Evolutionary conservation across 371 early-diverging fungal genomes (phyloP).

Genomic region (Saksenaea oblongispora): DNA sequence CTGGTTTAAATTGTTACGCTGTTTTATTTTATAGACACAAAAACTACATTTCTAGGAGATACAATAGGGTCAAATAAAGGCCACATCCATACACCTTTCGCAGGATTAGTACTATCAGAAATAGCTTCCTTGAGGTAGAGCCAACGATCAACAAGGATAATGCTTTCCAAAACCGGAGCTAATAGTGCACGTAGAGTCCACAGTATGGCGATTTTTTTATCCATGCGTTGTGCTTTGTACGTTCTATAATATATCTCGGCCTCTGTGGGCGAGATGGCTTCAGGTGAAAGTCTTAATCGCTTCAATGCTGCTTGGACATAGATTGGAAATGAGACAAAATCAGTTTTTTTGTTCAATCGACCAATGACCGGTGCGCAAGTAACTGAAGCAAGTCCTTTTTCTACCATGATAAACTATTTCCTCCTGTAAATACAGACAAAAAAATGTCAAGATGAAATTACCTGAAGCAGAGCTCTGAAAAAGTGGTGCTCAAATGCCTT

Average conservation of each 20-base stretch:
- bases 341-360: conserved; percentile 58
- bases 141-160: conserved; percentile 79
- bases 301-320: conserved; percentile 44
- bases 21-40: conserved; percentile 43
- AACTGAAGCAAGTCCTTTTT: conserved; percentile 50
- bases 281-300: conserved; percentile 43
- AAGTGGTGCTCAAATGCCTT: conserved; percentile 71
- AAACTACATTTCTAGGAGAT: conserved; percentile 48
- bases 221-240: conserved; percentile 29
- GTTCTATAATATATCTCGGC: conserved; percentile 40
- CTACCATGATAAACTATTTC: conserved; percentile 50
- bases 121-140: conserved; percentile 56
- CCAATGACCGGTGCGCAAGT: conserved; percentile 61
- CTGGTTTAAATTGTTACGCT: too few relatives aligned
- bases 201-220: conserved; percentile 68
- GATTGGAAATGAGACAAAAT: conserved; percentile 29
- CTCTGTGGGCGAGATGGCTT: conserved; percentile 46
- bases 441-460: conserved; percentile 6
- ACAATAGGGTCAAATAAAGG: conserved; percentile 45
- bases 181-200: conserved; percentile 82
- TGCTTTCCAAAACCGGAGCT: conserved; percentile 75
- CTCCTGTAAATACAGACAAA: not conserved
- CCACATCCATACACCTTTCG: conserved; percentile 43
- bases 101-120: conserved; percentile 7
- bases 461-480: conserved; percentile 73